Evolutionary conservation across 1,284 basidiomycete genomes (phyloP).

Genomic region (Cutaneotrichosporon daszewskae): DNA sequence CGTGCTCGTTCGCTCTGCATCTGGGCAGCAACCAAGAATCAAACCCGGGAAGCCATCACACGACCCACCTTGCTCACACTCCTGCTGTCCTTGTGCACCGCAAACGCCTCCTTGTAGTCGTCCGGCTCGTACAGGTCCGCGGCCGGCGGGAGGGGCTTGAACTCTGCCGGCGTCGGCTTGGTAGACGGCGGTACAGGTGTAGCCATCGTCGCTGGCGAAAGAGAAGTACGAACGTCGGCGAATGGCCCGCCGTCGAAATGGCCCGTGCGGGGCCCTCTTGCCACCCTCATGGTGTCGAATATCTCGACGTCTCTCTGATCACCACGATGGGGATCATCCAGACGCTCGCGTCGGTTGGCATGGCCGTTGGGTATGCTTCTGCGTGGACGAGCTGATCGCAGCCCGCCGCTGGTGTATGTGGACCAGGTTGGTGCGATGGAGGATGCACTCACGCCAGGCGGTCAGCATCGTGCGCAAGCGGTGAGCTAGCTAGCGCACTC

Average conservation of each 20-base stretch:
- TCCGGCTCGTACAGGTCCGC: constrained; percentile 36
- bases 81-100: constrained; percentile 21
- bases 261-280: not conserved
- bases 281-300: not conserved
- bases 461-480: constrained; percentile 50
- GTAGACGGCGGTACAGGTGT: constrained; percentile 43
- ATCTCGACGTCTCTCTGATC: not conserved
- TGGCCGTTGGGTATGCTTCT: constrained; percentile 44
- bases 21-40: no score
- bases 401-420: constrained; percentile 49
- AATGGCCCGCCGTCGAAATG: not conserved
- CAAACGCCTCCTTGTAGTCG: constrained; percentile 43
- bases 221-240: not conserved
- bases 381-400: constrained; percentile 16
- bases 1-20: no score
- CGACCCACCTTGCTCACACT: constrained; percentile 29
- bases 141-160: constrained; percentile 32
- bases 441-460: constrained; percentile 29
- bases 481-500: constrained; percentile 20
- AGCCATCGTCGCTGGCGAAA: no score
- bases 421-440: constrained; percentile 42
- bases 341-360: constrained; percentile 43
- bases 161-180: constrained; percentile 27
- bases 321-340: constrained; percentile 17
- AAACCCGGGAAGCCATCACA: no score